phyloP scores from a whole-genome alignment of 108 stramenopile genomes.

The Cyclotella distinguenda region DNA sequence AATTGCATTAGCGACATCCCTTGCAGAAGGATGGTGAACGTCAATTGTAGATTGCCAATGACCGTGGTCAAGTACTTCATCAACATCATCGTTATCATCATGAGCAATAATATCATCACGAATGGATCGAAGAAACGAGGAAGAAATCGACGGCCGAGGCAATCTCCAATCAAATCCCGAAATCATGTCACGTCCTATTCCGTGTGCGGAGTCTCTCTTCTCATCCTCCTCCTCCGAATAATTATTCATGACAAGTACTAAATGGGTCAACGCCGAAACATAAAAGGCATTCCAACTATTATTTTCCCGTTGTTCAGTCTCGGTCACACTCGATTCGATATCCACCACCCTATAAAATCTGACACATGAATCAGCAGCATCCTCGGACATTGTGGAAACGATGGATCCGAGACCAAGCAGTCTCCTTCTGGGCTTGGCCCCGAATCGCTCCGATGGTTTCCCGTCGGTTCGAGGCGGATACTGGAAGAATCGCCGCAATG shows the following conservation, averaged over 20 bases:
- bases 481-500: slow-evolving; percentile 41
- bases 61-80: background rate
- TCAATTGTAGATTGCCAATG: background rate
- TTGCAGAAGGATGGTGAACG: slow-evolving; percentile 37
- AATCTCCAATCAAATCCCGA: slow-evolving; percentile 24
- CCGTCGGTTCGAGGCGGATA: background rate
- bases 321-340: slow-evolving; percentile 10
- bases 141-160: slow-evolving; percentile 25
- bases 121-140: slow-evolving; percentile 38
- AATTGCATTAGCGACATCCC: slow-evolving; percentile 31
- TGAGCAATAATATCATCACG: background rate
- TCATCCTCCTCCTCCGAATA: background rate
- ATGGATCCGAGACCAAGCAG: slow-evolving; percentile 41
- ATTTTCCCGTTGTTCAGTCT: background rate
- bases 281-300: slow-evolving; percentile 11
- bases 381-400: slow-evolving; percentile 18
- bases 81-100: background rate
- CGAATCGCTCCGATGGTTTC: too few species aligned
- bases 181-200: background rate
- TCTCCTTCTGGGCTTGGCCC: slow-evolving; percentile 31
- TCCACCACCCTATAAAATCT: slow-evolving; percentile 30
- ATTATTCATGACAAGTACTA: slow-evolving; percentile 21
- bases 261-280: slow-evolving; percentile 35
- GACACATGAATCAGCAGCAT: slow-evolving; percentile 1
- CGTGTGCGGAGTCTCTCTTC: slow-evolving; percentile 6